A percentile compares a stretch with the other conserved stretches of the same genome.
phyloP scores from a whole-genome alignment of 2,329 filamentous ascomycete genomes.

The Talaromyces sp. region DNA sequence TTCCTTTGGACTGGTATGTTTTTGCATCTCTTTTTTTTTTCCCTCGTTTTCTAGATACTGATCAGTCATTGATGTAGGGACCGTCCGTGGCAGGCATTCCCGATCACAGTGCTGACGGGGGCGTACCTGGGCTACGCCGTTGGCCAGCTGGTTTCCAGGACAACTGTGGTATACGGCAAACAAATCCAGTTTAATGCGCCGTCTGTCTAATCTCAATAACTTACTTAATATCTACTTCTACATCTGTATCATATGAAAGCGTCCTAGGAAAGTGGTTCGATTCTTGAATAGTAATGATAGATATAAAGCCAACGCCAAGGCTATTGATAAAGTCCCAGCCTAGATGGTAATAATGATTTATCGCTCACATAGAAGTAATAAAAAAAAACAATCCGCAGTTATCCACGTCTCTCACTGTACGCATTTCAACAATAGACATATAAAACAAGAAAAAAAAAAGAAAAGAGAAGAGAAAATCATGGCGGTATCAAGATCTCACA shows the following conservation, averaged over 20 bases:
- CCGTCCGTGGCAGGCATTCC: conserved; percentile 98
- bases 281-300: neutral
- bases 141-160: conserved; percentile 42
- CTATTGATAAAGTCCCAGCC: neutral
- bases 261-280: neutral
- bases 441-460: neutral
- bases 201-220: neutral
- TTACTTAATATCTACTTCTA: neutral
- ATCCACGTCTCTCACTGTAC: neutral
- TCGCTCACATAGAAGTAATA: neutral
- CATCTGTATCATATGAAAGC: neutral
- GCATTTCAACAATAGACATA: neutral
- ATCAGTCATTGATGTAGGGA: conserved; percentile 52
- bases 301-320: neutral
- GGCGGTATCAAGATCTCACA: neutral
- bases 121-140: conserved; percentile 72
- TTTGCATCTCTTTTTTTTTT: neutral
- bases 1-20: conserved; percentile 80
- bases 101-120: conserved; percentile 81
- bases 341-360: neutral
- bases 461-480: neutral
- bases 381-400: neutral
- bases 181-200: conserved; percentile 9
- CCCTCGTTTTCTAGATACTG: too few relatives aligned
- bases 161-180: conserved; percentile 18